Conservation (phyloP, 345 rosid species). For the Moricandia arvensis region DNA sequence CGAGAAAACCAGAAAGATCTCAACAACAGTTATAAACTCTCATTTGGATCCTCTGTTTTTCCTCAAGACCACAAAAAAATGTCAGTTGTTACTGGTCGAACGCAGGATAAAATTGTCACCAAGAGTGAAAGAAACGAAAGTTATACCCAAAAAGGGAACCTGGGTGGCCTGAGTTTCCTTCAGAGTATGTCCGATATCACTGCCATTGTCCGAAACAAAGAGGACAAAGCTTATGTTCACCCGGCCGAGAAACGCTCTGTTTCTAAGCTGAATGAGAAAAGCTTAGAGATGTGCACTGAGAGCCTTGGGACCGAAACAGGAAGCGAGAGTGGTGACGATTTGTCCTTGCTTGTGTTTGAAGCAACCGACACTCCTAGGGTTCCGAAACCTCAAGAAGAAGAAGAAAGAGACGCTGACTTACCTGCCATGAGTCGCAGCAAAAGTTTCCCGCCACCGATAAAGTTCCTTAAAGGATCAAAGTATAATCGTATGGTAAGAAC, state of each 20-base stretch:
- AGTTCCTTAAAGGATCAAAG: slow-evolving; percentile 51
- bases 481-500: slow-evolving; percentile 44
- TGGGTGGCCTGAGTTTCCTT: slow-evolving; percentile 58
- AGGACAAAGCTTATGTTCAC: slow-evolving; percentile 47
- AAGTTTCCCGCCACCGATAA: slow-evolving; percentile 83
- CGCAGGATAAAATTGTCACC: not conserved
- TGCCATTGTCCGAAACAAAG: slow-evolving; percentile 18
- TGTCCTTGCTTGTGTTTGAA: slow-evolving; percentile 39
- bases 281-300: slow-evolving; percentile 93
- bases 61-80: slow-evolving; percentile 7
- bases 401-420: not conserved
- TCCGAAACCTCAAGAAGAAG: slow-evolving; percentile 20
- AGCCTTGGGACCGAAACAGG: slow-evolving; percentile 87
- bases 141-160: slow-evolving; percentile 17
- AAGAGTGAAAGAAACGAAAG: slow-evolving; percentile 6
- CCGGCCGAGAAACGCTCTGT: slow-evolving; percentile 54
- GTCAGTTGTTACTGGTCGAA: slow-evolving; percentile 16
- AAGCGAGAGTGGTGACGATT: slow-evolving; percentile 44
- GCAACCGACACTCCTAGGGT: slow-evolving; percentile 17
- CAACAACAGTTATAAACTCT: not conserved
- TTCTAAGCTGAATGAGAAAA: slow-evolving; percentile 54
- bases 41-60: slow-evolving; percentile 3
- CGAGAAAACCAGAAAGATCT: slow-evolving; percentile 18
- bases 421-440: slow-evolving; percentile 6
- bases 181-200: slow-evolving; percentile 40